Conservation (phyloP, 2,329 filamentous ascomycete species). For the Trichophaea hybrida region DNA sequence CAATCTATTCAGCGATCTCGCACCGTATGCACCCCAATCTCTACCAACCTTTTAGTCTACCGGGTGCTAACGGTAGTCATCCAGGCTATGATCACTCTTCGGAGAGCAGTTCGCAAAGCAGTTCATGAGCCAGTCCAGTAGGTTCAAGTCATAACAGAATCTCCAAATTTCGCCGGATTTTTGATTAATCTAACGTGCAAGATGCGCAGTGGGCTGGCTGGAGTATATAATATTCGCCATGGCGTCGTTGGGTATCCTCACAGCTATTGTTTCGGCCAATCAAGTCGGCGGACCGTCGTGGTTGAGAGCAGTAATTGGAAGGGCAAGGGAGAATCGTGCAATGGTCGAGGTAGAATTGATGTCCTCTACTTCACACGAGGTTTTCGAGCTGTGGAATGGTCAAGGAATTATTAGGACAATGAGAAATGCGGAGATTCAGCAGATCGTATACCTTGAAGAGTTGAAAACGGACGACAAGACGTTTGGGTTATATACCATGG, state of each 20-base stretch:
- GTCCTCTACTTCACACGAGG: constrained; percentile 34
- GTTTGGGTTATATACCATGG: background rate
- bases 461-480: constrained; percentile 17
- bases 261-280: constrained; percentile 29
- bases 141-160: background rate
- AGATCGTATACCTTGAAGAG: constrained; percentile 19
- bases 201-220: constrained; percentile 26
- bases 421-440: constrained; percentile 5
- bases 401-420: constrained; percentile 8
- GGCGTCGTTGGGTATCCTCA: constrained; percentile 35
- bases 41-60: no score
- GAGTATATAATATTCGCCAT: constrained; percentile 37
- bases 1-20: no score
- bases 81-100: constrained; percentile 25
- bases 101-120: constrained; percentile 30
- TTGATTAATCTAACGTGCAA: background rate
- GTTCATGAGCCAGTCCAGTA: constrained; percentile 27
- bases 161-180: no score
- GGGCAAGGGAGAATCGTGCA: constrained; percentile 28
- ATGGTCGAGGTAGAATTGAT: constrained; percentile 33
- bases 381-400: constrained; percentile 16
- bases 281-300: constrained; percentile 31
- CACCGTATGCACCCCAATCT: no score
- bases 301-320: constrained; percentile 35
- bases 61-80: no score